Conservation (phyloP, 805 yeast species). For the Saccharomycopsis babjevae region DNA sequence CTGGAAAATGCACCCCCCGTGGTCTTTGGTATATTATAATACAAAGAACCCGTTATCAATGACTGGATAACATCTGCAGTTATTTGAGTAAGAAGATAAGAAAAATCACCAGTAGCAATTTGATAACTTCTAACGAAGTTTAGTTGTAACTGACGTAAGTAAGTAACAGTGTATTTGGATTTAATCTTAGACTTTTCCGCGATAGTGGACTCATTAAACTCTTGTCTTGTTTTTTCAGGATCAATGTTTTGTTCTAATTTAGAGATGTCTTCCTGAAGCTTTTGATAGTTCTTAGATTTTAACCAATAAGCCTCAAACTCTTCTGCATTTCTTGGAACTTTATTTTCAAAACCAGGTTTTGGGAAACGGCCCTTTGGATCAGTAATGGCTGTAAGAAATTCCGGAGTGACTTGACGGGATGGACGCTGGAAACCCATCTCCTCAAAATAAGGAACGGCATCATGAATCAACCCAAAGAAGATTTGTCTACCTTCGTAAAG, state of each 20-base stretch:
- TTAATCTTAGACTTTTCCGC: slow-evolving; percentile 29
- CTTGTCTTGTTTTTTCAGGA: slow-evolving; percentile 28
- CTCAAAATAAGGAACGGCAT: slow-evolving; percentile 48
- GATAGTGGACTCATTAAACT: slow-evolving; percentile 29
- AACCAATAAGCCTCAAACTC: slow-evolving; percentile 56
- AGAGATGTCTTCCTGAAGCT: slow-evolving; percentile 36
- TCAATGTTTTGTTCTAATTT: slow-evolving; percentile 26
- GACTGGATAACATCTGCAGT: slow-evolving; percentile 44
- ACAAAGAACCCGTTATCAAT: slow-evolving; percentile 56
- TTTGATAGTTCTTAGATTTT: slow-evolving; percentile 35
- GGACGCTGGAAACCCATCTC: slow-evolving; percentile 59
- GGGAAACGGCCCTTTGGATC: slow-evolving; percentile 52
- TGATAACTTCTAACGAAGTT: slow-evolving; percentile 43
- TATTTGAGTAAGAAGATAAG: slow-evolving; percentile 36
- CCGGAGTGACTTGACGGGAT: slow-evolving; percentile 59
- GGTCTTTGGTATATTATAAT: slow-evolving; percentile 37
- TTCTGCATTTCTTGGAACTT: slow-evolving; percentile 50
- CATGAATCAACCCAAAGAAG: slow-evolving; percentile 48
- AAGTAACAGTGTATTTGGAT: slow-evolving; percentile 37
- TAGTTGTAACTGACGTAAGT: slow-evolving; percentile 38
- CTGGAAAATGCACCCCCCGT: slow-evolving; percentile 54
- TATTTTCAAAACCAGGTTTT: slow-evolving; percentile 36
- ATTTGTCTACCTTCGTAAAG: slow-evolving; percentile 53
- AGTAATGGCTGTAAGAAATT: slow-evolving; percentile 59
- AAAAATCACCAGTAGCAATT: slow-evolving; percentile 46